Percentiles rank a stretch among this genome's conserved stretches.
Conservation (phyloP, 2,329 filamentous ascomycete genomes). For the Plectosphaerella cucumerina region DNA sequence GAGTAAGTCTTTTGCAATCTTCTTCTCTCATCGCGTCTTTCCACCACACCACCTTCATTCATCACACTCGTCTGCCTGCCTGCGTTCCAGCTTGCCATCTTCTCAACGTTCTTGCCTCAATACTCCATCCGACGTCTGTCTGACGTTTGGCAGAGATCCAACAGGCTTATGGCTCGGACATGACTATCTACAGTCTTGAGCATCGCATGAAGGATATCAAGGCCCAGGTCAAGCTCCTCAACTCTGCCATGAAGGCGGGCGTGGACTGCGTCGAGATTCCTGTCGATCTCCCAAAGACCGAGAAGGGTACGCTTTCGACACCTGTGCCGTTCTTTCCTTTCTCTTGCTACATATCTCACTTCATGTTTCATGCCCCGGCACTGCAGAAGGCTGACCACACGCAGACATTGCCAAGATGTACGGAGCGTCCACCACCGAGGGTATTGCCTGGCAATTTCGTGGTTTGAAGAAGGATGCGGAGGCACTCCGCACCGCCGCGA, state of each 20-base stretch:
- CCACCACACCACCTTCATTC: not conserved
- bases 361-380: not conserved
- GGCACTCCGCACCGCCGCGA: slow-evolving; percentile 38
- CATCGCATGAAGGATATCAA: slow-evolving; percentile 48
- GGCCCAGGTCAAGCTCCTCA: slow-evolving; percentile 34
- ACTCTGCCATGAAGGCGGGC: slow-evolving; percentile 25
- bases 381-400: not conserved
- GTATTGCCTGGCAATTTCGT: slow-evolving; percentile 59
- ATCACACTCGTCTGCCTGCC: not conserved
- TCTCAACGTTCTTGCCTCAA: not conserved
- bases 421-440: slow-evolving; percentile 52
- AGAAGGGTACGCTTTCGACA: slow-evolving; percentile 31
- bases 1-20: slow-evolving; percentile 38
- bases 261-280: slow-evolving; percentile 39
- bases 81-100: not conserved
- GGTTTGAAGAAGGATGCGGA: slow-evolving; percentile 50
- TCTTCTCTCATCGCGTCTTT: not conserved
- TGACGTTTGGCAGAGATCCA: slow-evolving; percentile 36
- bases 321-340: not conserved
- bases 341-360: not conserved
- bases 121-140: slow-evolving; percentile 3
- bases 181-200: slow-evolving; percentile 41
- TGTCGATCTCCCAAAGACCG: slow-evolving; percentile 29
- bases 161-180: slow-evolving; percentile 44
- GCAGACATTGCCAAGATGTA: slow-evolving; percentile 57